Conservation (phyloP, 192 early-diverging fungal species). For the Lunasporangiospora selenospora region DNA sequence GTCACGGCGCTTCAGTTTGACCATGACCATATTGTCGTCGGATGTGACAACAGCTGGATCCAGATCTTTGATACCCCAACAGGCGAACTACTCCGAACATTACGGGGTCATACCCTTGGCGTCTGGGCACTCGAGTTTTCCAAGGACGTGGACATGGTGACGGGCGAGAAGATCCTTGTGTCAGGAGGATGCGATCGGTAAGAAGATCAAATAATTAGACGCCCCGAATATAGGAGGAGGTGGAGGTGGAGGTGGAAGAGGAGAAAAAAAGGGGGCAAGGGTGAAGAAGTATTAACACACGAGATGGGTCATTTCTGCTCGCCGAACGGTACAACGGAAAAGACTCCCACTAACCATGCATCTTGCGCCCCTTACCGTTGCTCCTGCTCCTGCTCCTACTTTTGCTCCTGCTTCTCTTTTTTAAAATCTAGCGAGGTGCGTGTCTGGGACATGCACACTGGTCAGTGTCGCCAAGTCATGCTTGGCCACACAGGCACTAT, state of each 20-base stretch:
- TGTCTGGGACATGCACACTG: conserved; percentile 94
- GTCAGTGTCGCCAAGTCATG: conserved; percentile 87
- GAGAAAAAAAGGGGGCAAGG: too few species aligned
- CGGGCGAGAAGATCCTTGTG: conserved; percentile 77
- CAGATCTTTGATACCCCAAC: conserved; percentile 89
- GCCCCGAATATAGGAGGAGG: too few species aligned
- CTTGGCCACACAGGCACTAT: conserved; percentile 97
- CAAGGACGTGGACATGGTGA: conserved; percentile 58
- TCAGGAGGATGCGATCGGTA: conserved; percentile 96
- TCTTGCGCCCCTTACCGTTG: too few species aligned
- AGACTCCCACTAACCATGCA: too few species aligned
- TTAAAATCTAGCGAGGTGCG: conserved; percentile 71
- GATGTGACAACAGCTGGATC: conserved; percentile 92
- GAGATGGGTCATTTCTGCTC: too few species aligned
- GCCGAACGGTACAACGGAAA: too few species aligned
- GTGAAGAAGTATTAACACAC: too few species aligned
- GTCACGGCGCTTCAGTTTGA: conserved; percentile 98
- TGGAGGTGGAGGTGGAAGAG: neutral
- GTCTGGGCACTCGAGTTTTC: conserved; percentile 97
- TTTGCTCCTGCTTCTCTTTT: conserved; percentile 3
- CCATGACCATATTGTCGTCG: conserved; percentile 89
- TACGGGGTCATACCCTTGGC: conserved; percentile 91
- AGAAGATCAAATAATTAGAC: conserved; percentile 13
- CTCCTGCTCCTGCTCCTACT: too few species aligned
- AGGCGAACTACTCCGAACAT: conserved; percentile 70